Percentiles rank a stretch among this genome's conserved stretches.
phyloP scores from a whole-genome alignment of 1,139 yeast genomes.

The Debaryomycetaceae sp. region DNA sequence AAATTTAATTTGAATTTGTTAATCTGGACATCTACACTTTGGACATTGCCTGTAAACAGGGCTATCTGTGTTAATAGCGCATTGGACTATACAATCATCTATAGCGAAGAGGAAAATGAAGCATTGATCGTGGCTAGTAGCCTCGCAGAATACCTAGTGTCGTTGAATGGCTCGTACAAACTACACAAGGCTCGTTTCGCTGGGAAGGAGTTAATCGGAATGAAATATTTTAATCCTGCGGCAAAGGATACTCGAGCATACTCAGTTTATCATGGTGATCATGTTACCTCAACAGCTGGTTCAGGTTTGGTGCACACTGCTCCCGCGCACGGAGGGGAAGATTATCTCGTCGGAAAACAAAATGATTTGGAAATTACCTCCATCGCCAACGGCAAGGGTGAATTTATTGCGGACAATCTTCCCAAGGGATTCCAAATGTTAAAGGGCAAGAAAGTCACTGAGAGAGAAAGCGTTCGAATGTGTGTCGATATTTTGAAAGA shows the following conservation, averaged over 20 bases:
- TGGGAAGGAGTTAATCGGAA: conserved; percentile 46
- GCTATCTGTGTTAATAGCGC: conserved; percentile 73
- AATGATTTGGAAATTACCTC: conserved; percentile 61
- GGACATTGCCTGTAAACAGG: conserved; percentile 89
- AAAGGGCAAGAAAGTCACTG: conserved; percentile 58
- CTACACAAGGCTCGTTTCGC: conserved; percentile 17
- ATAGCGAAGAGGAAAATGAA: conserved; percentile 30
- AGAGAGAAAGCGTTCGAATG: conserved; percentile 47
- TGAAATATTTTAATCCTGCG: conserved; percentile 57
- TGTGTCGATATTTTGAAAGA: conserved; percentile 39
- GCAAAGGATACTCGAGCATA: conserved; percentile 28
- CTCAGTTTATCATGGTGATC: conserved; percentile 75
- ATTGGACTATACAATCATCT: conserved; percentile 54
- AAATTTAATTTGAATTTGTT: conserved; percentile 24
- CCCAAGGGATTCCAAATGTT: conserved; percentile 39
- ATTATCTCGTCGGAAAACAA: conserved; percentile 66
- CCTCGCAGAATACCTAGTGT: conserved; percentile 29
- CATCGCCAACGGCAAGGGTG: conserved; percentile 76
- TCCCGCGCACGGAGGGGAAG: conserved; percentile 97
- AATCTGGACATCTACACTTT: conserved; percentile 98
- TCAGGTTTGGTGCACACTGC: conserved; percentile 97
- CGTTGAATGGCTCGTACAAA: conserved; percentile 34
- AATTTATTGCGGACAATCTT: conserved; percentile 47
- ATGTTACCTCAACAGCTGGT: conserved; percentile 80
- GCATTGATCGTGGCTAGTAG: conserved; percentile 49